A percentile compares a stretch with the other conserved stretches of the same genome.
phyloP scores from a whole-genome alignment of 208 protist genomes.

The Crithidia expoeki region DNA sequence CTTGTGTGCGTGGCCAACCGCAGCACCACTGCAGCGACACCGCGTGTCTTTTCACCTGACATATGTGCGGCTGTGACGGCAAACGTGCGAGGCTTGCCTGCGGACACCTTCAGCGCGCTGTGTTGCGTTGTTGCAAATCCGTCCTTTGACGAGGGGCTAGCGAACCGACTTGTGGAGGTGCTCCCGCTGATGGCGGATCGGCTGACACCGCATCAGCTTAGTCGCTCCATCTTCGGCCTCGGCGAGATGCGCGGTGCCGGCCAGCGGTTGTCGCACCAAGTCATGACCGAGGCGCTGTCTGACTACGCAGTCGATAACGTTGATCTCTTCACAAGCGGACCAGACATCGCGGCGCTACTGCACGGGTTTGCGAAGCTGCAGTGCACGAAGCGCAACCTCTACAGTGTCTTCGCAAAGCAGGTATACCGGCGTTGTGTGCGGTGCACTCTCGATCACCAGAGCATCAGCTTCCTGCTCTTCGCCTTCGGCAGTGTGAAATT shows the following conservation, averaged over 20 bases:
- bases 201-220: conserved; percentile 57
- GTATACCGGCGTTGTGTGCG: conserved; percentile 51
- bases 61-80: background rate
- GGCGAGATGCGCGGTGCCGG: conserved; percentile 61
- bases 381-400: conserved; percentile 77
- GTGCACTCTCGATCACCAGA: conserved; percentile 47
- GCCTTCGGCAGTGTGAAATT: conserved; percentile 81
- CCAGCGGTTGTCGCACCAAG: conserved; percentile 71
- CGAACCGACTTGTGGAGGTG: conserved; percentile 38
- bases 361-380: conserved; percentile 80
- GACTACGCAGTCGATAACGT: conserved; percentile 80
- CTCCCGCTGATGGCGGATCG: conserved; percentile 51
- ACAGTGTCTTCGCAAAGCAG: conserved; percentile 63
- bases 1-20: conserved; percentile 5
- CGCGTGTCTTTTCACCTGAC: conserved; percentile 1
- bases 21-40: background rate
- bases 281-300: conserved; percentile 59
- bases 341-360: conserved; percentile 63
- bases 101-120: conserved; percentile 20
- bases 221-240: conserved; percentile 54
- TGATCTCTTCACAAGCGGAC: conserved; percentile 67
- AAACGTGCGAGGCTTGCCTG: conserved; percentile 7
- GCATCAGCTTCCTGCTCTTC: conserved; percentile 52
- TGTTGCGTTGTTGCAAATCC: conserved; percentile 10
- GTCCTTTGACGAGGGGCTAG: conserved; percentile 25